A percentile compares a stretch with the other conserved stretches of the same genome.
Conservation (phyloP, 177 flowering plant genomes). For the Tripterygium wilfordii region DNA sequence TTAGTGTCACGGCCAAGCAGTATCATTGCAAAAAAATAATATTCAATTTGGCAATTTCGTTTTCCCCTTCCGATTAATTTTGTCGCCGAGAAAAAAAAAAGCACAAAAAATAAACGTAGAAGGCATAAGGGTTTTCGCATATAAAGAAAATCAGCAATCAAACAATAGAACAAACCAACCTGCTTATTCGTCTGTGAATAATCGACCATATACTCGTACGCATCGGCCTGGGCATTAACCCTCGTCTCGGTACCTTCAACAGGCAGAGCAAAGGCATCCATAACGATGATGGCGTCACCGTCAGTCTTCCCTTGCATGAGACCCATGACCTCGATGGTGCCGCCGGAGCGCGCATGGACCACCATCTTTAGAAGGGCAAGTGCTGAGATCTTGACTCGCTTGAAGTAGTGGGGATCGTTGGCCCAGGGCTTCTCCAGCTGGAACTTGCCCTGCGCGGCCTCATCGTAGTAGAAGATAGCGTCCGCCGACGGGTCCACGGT, state of each 20-base stretch:
- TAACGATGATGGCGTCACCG: conserved; percentile 87
- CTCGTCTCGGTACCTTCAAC: conserved; percentile 99
- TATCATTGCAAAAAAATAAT: no score
- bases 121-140: no score
- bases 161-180: conserved; percentile 27
- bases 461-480: conserved; percentile 86
- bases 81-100: no score
- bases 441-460: conserved; percentile 56
- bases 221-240: conserved; percentile 99
- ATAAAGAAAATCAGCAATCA: no score
- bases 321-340: conserved; percentile 98
- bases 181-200: conserved; percentile 89
- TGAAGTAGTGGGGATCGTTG: conserved; percentile 89
- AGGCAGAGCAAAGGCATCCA: conserved; percentile 98
- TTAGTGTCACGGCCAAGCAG: no score
- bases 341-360: conserved; percentile 98
- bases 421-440: conserved; percentile 95
- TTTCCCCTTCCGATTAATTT: no score
- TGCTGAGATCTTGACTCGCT: conserved; percentile 93
- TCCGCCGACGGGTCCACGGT: conserved; percentile 33
- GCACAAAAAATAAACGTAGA: no score
- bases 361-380: conserved; percentile 98
- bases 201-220: conserved; percentile 99
- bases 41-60: no score
- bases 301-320: conserved; percentile 98